Base-by-base conservation (phyloP, 2,329 filamentous ascomycete species). In the Fusarium marasasianum region DNA sequence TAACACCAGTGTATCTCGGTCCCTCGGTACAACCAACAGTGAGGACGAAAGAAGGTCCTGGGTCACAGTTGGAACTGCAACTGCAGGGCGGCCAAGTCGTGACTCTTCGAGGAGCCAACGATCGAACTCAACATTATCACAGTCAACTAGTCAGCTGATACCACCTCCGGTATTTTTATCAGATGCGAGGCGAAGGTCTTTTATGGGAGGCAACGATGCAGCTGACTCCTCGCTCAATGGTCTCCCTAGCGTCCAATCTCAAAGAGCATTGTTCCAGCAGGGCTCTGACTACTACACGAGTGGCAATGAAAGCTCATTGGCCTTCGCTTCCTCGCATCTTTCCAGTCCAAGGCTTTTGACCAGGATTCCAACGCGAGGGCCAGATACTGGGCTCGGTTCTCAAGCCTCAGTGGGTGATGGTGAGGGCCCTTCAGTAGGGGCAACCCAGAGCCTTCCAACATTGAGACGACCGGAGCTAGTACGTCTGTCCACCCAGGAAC, bases 251-350 rank as follows among this genome's bases (percentile, higher is more conserved):
- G 62, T 80, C 22, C 78, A 38, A 74, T 62, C 57, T 56, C 38
- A 71, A 61, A 70, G 70, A 41, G 63, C 70, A 7, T 62, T 74
- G 6, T 68, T 77, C 24, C 74, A 75, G 20, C 63, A 74, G 24
- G 76, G 76, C 40, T 72, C 75, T 13, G 79, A 69, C 11, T 65
- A 75, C 11, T 78, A 77, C 31, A 82, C 82, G 1, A 79, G 76
- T 15, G 78, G 76, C 7, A 82, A 80, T 22, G 78, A 79, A 11
- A 83, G 82, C 66, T 83, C 82, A 10, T 77, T 79, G 13, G 82
- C 78, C 4, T 77, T 84, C 26, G 79, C 80, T 29, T 76, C 77
- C 20, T 78, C 73, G 26, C 74, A 78, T 33, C 72, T 77, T 58
- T 78, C 77, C 18, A 78, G 77, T 22, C 77, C 77, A 24, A 73